phyloP scores from a whole-genome alignment of 768 basidiomycete species.

The Phlebiopsis flavidoalba region DNA sequence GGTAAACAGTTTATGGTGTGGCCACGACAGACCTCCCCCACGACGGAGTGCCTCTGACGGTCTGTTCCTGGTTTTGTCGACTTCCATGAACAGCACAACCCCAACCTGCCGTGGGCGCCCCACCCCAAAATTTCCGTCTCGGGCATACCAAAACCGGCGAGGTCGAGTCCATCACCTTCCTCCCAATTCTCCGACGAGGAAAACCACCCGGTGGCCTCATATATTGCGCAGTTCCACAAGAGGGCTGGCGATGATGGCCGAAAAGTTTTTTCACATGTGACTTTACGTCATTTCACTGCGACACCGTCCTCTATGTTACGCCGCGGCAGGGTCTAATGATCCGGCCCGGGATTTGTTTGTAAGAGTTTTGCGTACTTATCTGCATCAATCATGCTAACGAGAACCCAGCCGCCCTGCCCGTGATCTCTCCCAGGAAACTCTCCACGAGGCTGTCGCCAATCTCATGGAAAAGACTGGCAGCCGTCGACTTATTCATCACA shows the following conservation, averaged over 20 bases:
- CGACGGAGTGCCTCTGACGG: slow-evolving; percentile 13
- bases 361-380: background rate
- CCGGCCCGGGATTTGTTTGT: slow-evolving; percentile 13
- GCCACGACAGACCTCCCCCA: slow-evolving; percentile 7
- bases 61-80: slow-evolving; percentile 15
- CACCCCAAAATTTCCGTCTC: slow-evolving; percentile 9
- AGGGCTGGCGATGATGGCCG: background rate
- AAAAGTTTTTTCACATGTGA: no score
- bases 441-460: slow-evolving; percentile 13
- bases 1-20: background rate
- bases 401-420: slow-evolving; percentile 8
- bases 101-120: slow-evolving; percentile 10
- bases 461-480: slow-evolving; percentile 15
- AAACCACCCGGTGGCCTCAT: slow-evolving; percentile 12
- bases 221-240: slow-evolving; percentile 2
- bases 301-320: slow-evolving; percentile 11
- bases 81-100: slow-evolving; percentile 16
- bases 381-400: background rate
- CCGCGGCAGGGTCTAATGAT: slow-evolving; percentile 7
- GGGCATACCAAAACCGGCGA: background rate
- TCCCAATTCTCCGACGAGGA: slow-evolving; percentile 8
- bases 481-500: slow-evolving; percentile 10
- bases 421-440: slow-evolving; percentile 12
- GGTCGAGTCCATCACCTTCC: slow-evolving; percentile 6
- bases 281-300: slow-evolving; percentile 11